Evolutionary conservation across 2,329 filamentous ascomycete species (phyloP).

Genomic region (Ploettnerulaceae sp.): DNA sequence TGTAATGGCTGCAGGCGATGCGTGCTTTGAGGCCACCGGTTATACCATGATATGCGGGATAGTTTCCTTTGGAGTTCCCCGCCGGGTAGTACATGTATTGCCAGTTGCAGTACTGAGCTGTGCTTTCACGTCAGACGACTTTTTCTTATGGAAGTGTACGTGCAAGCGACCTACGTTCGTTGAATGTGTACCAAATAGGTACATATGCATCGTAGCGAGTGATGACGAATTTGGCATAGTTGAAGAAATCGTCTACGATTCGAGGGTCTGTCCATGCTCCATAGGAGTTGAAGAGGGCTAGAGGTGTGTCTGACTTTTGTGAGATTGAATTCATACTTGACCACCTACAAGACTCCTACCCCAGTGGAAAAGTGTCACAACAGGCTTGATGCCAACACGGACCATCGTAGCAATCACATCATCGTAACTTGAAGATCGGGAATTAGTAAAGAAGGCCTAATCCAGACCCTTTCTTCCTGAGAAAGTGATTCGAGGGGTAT

Average conservation of each 20-base stretch:
- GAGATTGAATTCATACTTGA: not conserved
- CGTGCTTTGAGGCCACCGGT: slow-evolving; percentile 38
- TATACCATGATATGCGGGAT: slow-evolving; percentile 41
- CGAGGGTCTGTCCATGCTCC: slow-evolving; percentile 43
- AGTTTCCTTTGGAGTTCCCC: slow-evolving; percentile 36
- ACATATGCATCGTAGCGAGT: slow-evolving; percentile 48
- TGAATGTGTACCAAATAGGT: slow-evolving; percentile 50
- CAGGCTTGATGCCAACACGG: slow-evolving; percentile 45
- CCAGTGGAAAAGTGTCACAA: slow-evolving; percentile 45
- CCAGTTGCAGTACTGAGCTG: slow-evolving; percentile 44
- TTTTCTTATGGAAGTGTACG: not conserved
- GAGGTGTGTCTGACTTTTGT: slow-evolving; percentile 22
- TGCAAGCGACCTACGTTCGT: slow-evolving; percentile 40
- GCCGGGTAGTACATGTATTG: slow-evolving; percentile 42
- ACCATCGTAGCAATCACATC: slow-evolving; percentile 48
- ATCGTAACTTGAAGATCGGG: too few relatives aligned
- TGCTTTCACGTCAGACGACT: slow-evolving; percentile 16
- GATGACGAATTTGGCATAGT: slow-evolving; percentile 50
- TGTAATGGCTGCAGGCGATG: slow-evolving; percentile 42
- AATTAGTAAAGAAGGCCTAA: too few relatives aligned
- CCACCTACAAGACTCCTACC: slow-evolving; percentile 4
- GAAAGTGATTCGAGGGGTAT: too few relatives aligned
- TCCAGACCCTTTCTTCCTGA: too few relatives aligned
- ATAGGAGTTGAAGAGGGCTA: slow-evolving; percentile 39
- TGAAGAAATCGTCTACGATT: slow-evolving; percentile 46